Base-by-base conservation (phyloP, 345 rosid species). In the Aethionema arabicum region DNA sequence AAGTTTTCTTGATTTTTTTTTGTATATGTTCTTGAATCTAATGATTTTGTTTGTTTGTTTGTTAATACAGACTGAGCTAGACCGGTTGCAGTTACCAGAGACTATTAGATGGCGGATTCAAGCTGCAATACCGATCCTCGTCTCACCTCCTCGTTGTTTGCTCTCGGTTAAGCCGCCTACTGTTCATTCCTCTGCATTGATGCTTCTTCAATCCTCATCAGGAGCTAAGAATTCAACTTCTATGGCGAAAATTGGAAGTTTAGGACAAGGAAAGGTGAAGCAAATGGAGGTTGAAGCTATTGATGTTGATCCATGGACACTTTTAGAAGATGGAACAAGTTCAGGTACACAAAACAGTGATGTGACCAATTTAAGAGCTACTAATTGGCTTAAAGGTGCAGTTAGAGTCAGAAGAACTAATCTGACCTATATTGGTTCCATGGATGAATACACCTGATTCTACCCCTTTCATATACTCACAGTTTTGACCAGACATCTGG, bases 281-380 rank as follows among this genome's bases (percentile, higher is more conserved):
- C 66, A 76, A 14, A 13, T 27, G 35, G 85, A 77, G 57, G 88
- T 32, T 46, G 72, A 72, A 59, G 82, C 74, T 57, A 62, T 65
- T 38, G 96, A 90, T 60, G 64, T 95, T 66, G 99, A 95, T 66
- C 95, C 99, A 4, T 95, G 99, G 99, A 84, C 79, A 7, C 88
- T 95, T 59, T 72, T 95, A 65, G 99, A 95, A 82, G 95, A 95
- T 72, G 92, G 95, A 38, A 86, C 84, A 8, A 96, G 88, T 29
- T 79, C 89, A 31, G 82, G 81, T 51, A 76, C 49, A 55, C 69
- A 79, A 39, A 79, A 81, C 48, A 79, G 83, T 51, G 99, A 88
- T 74, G 79, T 74, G 72, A 67, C 80, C 44, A 90, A 90, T 79
- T 84, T 85, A 66, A 76, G 88, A 77, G 99, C 97, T 56, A 70